These are phyloP conservation scores for Digitaria exilis DNA, from an alignment of 202 grass and related monocot genomes.

Conservation along the genomic window DNA sequence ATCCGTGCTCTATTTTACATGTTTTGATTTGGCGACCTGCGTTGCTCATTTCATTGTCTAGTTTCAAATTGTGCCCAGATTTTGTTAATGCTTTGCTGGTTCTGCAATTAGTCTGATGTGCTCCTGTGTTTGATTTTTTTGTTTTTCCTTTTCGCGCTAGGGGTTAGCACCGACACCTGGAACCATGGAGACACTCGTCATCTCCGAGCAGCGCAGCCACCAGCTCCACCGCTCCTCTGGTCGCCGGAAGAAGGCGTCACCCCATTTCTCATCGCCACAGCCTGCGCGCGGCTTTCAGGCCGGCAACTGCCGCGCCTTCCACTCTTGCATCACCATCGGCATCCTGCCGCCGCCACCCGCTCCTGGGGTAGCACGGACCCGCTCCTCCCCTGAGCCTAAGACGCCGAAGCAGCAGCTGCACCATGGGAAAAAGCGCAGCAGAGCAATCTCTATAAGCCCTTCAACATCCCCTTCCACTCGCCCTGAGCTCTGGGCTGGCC, in stretches of 20 bases:
- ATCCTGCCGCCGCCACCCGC: constrained; percentile 43
- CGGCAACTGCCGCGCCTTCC: constrained; percentile 74
- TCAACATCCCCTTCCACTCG: constrained; percentile 46
- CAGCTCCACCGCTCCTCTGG: constrained; percentile 30
- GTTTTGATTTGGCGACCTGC: no score
- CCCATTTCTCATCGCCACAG: constrained; percentile 48
- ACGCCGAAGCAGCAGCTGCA: constrained; percentile 46
- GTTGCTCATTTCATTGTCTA: neutral
- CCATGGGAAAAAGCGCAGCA: constrained; percentile 54
- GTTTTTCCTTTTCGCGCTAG: constrained; percentile 19
- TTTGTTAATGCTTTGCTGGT: no score
- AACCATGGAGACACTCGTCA: constrained; percentile 69
- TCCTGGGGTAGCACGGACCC: neutral
- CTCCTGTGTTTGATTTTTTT: constrained; percentile 14
- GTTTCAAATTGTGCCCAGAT: neutral
- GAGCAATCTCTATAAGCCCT: constrained; percentile 66
- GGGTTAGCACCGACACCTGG: neutral
- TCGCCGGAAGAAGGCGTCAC: constrained; percentile 43
- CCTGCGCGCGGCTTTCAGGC: constrained; percentile 47
- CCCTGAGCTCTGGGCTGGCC: constrained; percentile 84
- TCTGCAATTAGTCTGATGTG: constrained; percentile 25
- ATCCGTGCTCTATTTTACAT: constrained; percentile 1
- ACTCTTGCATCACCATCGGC: constrained; percentile 43
- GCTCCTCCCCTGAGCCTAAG: constrained; percentile 45
- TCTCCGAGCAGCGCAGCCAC: constrained; percentile 69